phyloP scores from a whole-genome alignment of 305 asterid genomes.

The Solanum aculeatissimum region DNA sequence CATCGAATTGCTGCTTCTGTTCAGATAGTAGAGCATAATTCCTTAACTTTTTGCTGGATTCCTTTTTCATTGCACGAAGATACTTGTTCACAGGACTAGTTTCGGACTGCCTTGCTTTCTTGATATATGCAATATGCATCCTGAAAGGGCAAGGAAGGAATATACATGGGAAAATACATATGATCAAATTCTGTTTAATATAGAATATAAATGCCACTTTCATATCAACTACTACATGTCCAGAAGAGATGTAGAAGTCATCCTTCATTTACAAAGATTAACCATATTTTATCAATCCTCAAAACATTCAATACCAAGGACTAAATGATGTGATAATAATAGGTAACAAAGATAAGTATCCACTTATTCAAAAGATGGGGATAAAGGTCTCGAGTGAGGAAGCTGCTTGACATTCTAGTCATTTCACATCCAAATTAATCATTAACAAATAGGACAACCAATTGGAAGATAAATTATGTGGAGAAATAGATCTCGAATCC shows the following conservation, averaged over 20 bases:
- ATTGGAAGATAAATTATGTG: background rate
- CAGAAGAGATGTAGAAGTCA: background rate
- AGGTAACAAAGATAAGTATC: background rate
- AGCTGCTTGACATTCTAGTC: background rate
- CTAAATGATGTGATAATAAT: background rate
- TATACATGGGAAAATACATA: background rate
- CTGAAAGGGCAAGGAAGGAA: slow-evolving; percentile 21
- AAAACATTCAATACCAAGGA: background rate
- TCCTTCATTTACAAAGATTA: background rate
- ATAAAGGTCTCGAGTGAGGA: background rate
- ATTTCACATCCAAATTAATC: background rate
- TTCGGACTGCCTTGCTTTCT: slow-evolving; percentile 35
- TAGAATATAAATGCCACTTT: background rate
- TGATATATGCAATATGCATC: slow-evolving; percentile 34
- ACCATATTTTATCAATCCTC: background rate
- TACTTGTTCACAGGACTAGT: slow-evolving; percentile 26
- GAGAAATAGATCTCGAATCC: background rate
- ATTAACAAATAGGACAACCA: background rate
- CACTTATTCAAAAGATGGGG: background rate
- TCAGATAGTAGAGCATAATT: slow-evolving; percentile 42
- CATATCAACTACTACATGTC: background rate
- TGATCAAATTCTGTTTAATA: background rate
- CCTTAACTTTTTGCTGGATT: slow-evolving; percentile 20
- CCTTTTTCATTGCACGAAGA: slow-evolving; percentile 19
- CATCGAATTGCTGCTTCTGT: slow-evolving; percentile 56